Evolutionary conservation across 78 protist genomes (phyloP), one percentile per base, ranked within the genome.

Genomic region (Dictyostelium brefeldianum): DNA sequence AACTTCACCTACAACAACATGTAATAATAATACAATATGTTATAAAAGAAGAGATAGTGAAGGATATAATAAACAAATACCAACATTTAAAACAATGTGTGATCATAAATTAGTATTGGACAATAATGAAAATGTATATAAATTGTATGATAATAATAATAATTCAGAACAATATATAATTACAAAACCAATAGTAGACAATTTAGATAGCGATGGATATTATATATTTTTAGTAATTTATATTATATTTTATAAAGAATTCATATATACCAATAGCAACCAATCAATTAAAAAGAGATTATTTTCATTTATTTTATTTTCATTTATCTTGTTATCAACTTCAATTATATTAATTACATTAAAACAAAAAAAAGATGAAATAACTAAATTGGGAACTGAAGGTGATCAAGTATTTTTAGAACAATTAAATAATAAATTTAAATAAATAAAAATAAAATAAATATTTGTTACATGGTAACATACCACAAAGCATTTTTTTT

Each of bases 281-380:
- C 4, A 25, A 11, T 6, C 70, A 9, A 22, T 62, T 14, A 62
- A 62, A 25, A 62, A 62, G 22, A 62, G 36, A 62, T 18, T 62
- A 62, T 4, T 62, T 11, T 62, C 70, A 62, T 62, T 62, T 17
- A 62, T 62, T 25, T 25, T 62, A 25, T 62, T 62, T 25, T 14
- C 70, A 25, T 3, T 62, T 25, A 5, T 62, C 9, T 62, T 62
- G 8, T 62, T 36, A 62, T 25, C 27, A 25, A 22, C 12, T 11
- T 25, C 43, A 25, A 62, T 62, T 8, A 14, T 62, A n/a, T 62
- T 62, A 11, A 62, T 62, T 62, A 36, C 70, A 22, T 12, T 36
- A 12, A 69, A 69, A 69, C 77, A 69, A 36, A 69, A 69, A 15
- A 69, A 69, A 41, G 77, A 69, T 36, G 48, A 69, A 18, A n/a